phyloP scores from a whole-genome alignment of 2,329 filamentous ascomycete genomes.

The Septoria linicola region DNA sequence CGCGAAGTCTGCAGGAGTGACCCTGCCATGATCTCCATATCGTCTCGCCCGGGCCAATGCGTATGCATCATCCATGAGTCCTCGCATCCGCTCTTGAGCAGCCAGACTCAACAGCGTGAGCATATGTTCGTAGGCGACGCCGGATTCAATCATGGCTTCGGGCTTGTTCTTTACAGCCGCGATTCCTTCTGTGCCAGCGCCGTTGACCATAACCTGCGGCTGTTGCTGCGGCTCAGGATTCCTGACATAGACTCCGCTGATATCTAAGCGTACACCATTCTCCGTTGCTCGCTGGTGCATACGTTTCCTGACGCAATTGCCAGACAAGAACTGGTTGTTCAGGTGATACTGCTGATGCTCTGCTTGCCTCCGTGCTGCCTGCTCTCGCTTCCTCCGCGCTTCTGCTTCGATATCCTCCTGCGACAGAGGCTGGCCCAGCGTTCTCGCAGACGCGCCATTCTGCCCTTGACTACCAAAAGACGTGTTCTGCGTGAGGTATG shows the following conservation, averaged over 20 bases:
- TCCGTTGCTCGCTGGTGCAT: slow-evolving; percentile 60
- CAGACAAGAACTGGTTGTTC: slow-evolving; percentile 69
- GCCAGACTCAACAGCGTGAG: slow-evolving; percentile 79
- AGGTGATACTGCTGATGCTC: slow-evolving; percentile 67
- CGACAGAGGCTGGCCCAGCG: slow-evolving; percentile 53
- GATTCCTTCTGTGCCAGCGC: slow-evolving; percentile 31
- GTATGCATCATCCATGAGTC: slow-evolving; percentile 74
- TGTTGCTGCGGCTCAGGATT: slow-evolving; percentile 27
- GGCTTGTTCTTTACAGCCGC: slow-evolving; percentile 27
- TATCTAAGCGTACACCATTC: slow-evolving; percentile 58
- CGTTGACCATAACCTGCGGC: slow-evolving; percentile 32
- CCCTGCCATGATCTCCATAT: slow-evolving; percentile 72
- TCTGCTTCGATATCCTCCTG: slow-evolving; percentile 66
- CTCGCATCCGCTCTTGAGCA: slow-evolving; percentile 73
- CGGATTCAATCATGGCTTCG: slow-evolving; percentile 60
- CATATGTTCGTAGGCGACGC: slow-evolving; percentile 76
- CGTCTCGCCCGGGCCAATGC: slow-evolving; percentile 69
- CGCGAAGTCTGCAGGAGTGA: slow-evolving; percentile 74
- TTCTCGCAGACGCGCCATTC: slow-evolving; percentile 47
- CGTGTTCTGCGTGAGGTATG: slow-evolving; percentile 44
- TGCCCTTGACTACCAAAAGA: slow-evolving; percentile 42
- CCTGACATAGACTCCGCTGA: slow-evolving; percentile 52
- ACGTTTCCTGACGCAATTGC: slow-evolving; percentile 56
- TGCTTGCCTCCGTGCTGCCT: slow-evolving; percentile 62
- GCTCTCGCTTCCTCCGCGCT: slow-evolving; percentile 64